Conservation (phyloP, 2,329 filamentous ascomycete species). For the Rhynchosporium agropyri region DNA sequence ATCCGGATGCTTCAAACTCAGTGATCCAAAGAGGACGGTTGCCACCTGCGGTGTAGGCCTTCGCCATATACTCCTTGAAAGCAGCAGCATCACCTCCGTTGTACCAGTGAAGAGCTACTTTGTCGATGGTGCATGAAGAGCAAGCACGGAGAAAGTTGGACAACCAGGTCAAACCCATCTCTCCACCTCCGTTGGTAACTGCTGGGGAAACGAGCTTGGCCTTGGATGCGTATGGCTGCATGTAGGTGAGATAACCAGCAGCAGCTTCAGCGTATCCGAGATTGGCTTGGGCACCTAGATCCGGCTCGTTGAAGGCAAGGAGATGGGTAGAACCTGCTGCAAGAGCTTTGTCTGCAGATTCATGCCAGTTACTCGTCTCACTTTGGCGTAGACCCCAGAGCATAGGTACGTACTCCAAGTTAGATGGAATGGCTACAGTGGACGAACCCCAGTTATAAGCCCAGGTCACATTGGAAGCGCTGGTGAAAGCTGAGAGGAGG, state of each 20-base stretch:
- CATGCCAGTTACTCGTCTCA: slow-evolving; percentile 54
- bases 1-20: slow-evolving; percentile 47
- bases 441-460: slow-evolving; percentile 69
- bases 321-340: slow-evolving; percentile 56
- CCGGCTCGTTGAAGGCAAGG: slow-evolving; percentile 74
- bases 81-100: slow-evolving; percentile 42
- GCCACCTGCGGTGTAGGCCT: slow-evolving; percentile 45
- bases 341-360: slow-evolving; percentile 55
- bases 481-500: slow-evolving; percentile 55
- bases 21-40: slow-evolving; percentile 50
- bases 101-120: slow-evolving; percentile 53
- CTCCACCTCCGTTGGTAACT: slow-evolving; percentile 50
- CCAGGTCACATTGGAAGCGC: slow-evolving; percentile 54
- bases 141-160: slow-evolving; percentile 48
- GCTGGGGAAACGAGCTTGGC: slow-evolving; percentile 51
- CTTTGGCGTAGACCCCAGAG: slow-evolving; percentile 57
- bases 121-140: slow-evolving; percentile 48
- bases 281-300: slow-evolving; percentile 62
- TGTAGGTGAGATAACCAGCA: slow-evolving; percentile 46
- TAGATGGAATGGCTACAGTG: slow-evolving; percentile 44
- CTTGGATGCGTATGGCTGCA: slow-evolving; percentile 49
- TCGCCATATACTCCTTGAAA: slow-evolving; percentile 48
- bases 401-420: slow-evolving; percentile 66
- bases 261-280: slow-evolving; percentile 43
- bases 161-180: slow-evolving; percentile 50